A percentile compares a stretch with the other conserved stretches of the same genome.
These are phyloP conservation scores for Oryza coarctata DNA, from an alignment of 176 grass and related monocot genomes.

Conservation along the genomic window DNA sequence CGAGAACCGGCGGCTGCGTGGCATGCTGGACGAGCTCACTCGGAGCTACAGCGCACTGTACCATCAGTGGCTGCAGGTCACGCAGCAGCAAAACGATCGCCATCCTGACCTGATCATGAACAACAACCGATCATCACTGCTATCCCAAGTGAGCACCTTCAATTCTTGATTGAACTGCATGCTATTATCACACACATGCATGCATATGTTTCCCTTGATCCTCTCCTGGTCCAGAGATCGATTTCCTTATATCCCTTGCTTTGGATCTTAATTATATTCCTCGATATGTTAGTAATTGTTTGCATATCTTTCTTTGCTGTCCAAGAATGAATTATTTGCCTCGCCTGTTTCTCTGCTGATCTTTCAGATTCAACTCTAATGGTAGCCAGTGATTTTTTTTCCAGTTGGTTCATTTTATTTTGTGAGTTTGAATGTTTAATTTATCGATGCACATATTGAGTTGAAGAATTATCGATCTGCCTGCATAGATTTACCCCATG, in stretches of 20 bases:
- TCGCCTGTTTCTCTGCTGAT: neutral
- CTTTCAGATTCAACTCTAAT: neutral
- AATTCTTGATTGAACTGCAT: neutral
- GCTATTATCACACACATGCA: neutral
- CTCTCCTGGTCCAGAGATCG: neutral
- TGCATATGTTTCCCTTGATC: neutral
- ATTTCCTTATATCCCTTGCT: too few species aligned
- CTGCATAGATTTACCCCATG: neutral
- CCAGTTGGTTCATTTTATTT: neutral
- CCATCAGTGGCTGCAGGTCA: constrained; percentile 42
- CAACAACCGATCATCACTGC: constrained; percentile 23
- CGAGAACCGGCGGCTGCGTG: constrained; percentile 47
- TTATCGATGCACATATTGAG: neutral
- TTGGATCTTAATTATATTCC: neutral
- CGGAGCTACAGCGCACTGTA: constrained; percentile 43
- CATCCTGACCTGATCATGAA: constrained; percentile 29
- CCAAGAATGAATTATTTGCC: neutral
- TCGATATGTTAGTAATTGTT: neutral
- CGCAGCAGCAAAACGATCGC: constrained; percentile 36
- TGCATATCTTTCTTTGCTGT: neutral
- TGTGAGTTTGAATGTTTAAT: neutral
- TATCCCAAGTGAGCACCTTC: constrained; percentile 22
- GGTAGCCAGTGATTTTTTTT: neutral
- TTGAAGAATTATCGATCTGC: neutral
- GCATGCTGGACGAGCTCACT: constrained; percentile 49